Base-by-base conservation (phyloP, 2,329 filamentous ascomycete species). In the Emericellopsis cladophorae region DNA sequence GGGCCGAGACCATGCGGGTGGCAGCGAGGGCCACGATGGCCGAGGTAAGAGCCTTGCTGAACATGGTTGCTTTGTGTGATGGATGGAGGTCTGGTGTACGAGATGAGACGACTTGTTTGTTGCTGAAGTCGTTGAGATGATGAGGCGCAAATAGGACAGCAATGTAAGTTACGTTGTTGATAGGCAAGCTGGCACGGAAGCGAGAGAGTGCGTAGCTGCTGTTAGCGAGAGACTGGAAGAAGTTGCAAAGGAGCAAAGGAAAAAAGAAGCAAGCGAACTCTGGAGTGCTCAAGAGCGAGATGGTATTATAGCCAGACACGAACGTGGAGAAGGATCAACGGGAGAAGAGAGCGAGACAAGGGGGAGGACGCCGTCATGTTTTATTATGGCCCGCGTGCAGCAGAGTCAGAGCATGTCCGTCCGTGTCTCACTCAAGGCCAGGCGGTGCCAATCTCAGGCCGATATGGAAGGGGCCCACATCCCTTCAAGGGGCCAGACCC, bases 11-110 rank as follows among this genome's bases (percentile, higher is more conserved):
- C 48, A 74, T 48, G 45, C 59, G 52, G 34, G 67, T 63, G 45
- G 71, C 64, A 48, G 70, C 66, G 12, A 76, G 59, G 47, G 66
- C 64, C 61, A 72, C 54, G 31, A 64, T 59, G 40, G 68, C 61
- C 45, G 61, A 51, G 42, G 65, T 61, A 44, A 72, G 44, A 40
- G 67, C 39, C 54, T 68, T 72, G 58, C 64, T 57, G 46, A 72
- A 53, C 60, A 63, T 63, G 44, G 43, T 53, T 42, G 23, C 31
- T 40, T n/a, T 38, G 23, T 18, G 24, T 31, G 37, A 22, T 22
- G 10, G n/a, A n/a, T n/a, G n/a, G n/a, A 18, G 8, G 21, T 35
- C 31, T 40, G 37, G 42, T n/a, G 12, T 23, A 35, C 32, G 21
- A 29, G 36, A 23, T 37, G 14, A 23, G 15, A 16, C 15, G 39